phyloP scores from a whole-genome alignment of 345 rosid genomes.

The Mallotus nudiflorus region DNA sequence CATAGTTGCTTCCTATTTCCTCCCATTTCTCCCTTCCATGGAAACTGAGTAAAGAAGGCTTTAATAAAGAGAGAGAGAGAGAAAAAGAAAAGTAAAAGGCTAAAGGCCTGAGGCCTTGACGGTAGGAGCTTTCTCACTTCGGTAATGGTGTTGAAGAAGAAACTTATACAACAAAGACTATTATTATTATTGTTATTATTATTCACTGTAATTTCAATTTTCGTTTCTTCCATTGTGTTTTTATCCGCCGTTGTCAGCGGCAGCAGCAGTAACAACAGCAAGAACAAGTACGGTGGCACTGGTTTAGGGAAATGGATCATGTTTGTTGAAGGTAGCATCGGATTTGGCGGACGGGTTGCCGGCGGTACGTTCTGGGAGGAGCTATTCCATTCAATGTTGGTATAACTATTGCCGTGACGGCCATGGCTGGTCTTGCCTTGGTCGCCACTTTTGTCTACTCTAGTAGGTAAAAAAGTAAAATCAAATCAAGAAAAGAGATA shows the following conservation, averaged over 20 bases:
- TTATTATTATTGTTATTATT: too few species aligned
- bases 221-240: slow-evolving; percentile 36
- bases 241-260: slow-evolving; percentile 30
- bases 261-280: slow-evolving; percentile 34
- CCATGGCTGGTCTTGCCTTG: slow-evolving; percentile 77
- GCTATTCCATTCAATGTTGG: slow-evolving; percentile 46
- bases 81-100: background rate
- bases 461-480: slow-evolving; percentile 43
- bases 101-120: background rate
- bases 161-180: background rate
- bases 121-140: slow-evolving; percentile 13
- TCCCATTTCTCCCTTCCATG: slow-evolving; percentile 13
- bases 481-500: background rate
- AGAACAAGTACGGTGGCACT: too few species aligned
- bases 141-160: slow-evolving; percentile 49
- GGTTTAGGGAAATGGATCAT: slow-evolving; percentile 45
- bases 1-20: slow-evolving; percentile 7
- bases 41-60: slow-evolving; percentile 1
- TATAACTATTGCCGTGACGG: slow-evolving; percentile 63
- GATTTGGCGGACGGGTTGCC: slow-evolving; percentile 33
- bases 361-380: slow-evolving; percentile 50
- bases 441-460: slow-evolving; percentile 62
- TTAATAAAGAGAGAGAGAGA: background rate
- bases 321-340: slow-evolving; percentile 46
- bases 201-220: slow-evolving; percentile 20